Base-by-base conservation (phyloP, 495 filamentous ascomycete species). In the Glarea lozoyensis region DNA sequence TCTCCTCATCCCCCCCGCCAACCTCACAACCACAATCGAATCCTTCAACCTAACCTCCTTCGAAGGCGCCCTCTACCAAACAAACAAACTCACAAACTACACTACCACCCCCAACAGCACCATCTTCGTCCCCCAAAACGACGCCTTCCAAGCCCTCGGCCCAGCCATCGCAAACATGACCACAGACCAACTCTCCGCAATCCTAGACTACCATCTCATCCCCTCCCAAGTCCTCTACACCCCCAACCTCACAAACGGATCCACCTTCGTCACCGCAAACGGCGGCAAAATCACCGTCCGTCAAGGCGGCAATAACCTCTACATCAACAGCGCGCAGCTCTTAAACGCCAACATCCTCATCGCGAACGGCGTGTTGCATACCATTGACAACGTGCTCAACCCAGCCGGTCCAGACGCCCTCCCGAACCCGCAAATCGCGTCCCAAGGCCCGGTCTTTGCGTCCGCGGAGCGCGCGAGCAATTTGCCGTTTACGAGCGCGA, bases 351-450 rank as follows among this genome's bases (percentile, higher is more conserved):
- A 86, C 54, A 59, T 86, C 3, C 65, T 88, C 0, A 50, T 81
- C 36, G 61, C 61, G 16, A 84, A 84, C 37, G 83, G 83, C 44
- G 81, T 87, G 9, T 59, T 84, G 4, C 81, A 86, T 53, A 58
- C 83, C 22, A 72, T 84, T 46, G 75, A 83, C 48, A 50, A 52
- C 21, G 49, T 56, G 5, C 36, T 56, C 2, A 56, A 56, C 27
- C 53, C 49, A 1, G 20, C 35, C 10, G 49, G 40, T 5, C 37
- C 49, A 1, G 23, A 37, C 19, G 46, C 43, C 3, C n/a, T 38
- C 21, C 53, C 53, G 17, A 48, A 56, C 25, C 49, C 53, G 9
- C 30, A 32, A 11, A 18, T 48, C 11, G 30, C 32, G 4, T 24
- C 46, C 3, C 53, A 53, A 23, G 43, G 16, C 4, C 53, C 53